Conservation (phyloP, 306 rosid species). For the Cajanus cajan region DNA sequence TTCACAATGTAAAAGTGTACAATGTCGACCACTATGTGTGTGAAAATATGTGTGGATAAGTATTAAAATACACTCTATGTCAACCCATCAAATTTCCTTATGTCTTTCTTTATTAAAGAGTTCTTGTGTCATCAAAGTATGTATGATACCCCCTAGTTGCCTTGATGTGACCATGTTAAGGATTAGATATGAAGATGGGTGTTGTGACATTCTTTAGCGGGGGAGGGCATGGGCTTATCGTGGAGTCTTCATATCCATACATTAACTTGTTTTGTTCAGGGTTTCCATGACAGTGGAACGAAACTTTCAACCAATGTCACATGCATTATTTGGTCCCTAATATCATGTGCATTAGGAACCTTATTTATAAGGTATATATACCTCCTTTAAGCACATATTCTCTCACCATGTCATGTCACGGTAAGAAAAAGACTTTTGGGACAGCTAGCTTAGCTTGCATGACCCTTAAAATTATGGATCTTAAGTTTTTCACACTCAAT, state of each 20-base stretch:
- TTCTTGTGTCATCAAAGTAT: conserved; percentile 13
- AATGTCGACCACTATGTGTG: too few species aligned
- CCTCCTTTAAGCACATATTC: conserved; percentile 41
- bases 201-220: conserved; percentile 31
- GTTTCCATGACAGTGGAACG: conserved; percentile 36
- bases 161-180: conserved; percentile 30
- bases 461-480: conserved; percentile 26
- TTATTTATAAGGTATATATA: conserved; percentile 30
- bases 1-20: too few species aligned
- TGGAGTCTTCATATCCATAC: conserved; percentile 43
- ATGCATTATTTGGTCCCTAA: conserved; percentile 53
- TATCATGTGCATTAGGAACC: conserved; percentile 59
- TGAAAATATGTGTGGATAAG: too few species aligned
- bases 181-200: conserved; percentile 33
- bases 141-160: conserved; percentile 19
- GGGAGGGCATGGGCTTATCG: conserved; percentile 34
- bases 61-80: too few species aligned
- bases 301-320: conserved; percentile 40
- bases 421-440: conserved; percentile 26
- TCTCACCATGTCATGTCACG: conserved; percentile 42
- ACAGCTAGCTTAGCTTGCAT: conserved; percentile 46
- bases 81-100: too few species aligned
- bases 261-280: conserved; percentile 19
- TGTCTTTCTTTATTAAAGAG: conserved; percentile 17
- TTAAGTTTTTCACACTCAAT: neutral